A percentile compares a stretch with the other conserved stretches of the same genome.
phyloP scores from a whole-genome alignment of 352 stramenopile genomes.

The Pythium aristosporum region DNA sequence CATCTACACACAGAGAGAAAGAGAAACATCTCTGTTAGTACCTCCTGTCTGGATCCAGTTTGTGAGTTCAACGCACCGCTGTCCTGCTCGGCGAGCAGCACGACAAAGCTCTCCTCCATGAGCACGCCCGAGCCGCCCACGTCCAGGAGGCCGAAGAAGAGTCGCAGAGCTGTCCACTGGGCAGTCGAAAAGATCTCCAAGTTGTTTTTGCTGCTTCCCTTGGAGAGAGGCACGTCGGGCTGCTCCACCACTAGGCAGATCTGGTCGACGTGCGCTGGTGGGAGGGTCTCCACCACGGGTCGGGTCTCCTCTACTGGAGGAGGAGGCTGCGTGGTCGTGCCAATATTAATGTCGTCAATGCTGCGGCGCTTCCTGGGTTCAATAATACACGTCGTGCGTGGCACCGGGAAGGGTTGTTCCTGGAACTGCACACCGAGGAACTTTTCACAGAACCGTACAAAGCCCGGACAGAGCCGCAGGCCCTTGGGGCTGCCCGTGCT shows the following conservation, averaged over 20 bases:
- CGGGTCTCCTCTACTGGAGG: neutral
- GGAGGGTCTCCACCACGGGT: no score
- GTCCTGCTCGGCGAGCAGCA: conserved; percentile 79
- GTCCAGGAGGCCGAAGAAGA: conserved; percentile 73
- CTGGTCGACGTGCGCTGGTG: no score
- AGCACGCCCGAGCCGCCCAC: conserved; percentile 66
- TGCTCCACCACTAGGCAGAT: no score
- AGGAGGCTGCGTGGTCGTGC: neutral
- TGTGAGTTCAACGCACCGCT: conserved; percentile 41
- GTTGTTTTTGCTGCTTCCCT: conserved; percentile 12
- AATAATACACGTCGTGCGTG: conserved; percentile 11
- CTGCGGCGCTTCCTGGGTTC: conserved; percentile 25
- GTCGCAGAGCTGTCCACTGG: conserved; percentile 77
- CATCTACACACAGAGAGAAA: no score
- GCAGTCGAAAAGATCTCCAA: conserved; percentile 64
- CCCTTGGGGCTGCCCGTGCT: conserved; percentile 31
- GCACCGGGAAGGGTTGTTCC: neutral
- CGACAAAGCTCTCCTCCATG: conserved; percentile 80
- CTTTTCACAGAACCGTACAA: conserved; percentile 68
- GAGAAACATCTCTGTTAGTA: no score
- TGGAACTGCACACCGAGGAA: conserved; percentile 41
- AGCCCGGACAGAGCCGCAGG: conserved; percentile 60
- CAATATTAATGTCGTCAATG: conserved; percentile 24
- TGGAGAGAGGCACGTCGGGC: no score
- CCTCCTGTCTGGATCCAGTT: neutral